These are phyloP conservation scores for Puccinia horiana DNA, from an alignment of 1,284 basidiomycete genomes.

Conservation along the genomic window DNA sequence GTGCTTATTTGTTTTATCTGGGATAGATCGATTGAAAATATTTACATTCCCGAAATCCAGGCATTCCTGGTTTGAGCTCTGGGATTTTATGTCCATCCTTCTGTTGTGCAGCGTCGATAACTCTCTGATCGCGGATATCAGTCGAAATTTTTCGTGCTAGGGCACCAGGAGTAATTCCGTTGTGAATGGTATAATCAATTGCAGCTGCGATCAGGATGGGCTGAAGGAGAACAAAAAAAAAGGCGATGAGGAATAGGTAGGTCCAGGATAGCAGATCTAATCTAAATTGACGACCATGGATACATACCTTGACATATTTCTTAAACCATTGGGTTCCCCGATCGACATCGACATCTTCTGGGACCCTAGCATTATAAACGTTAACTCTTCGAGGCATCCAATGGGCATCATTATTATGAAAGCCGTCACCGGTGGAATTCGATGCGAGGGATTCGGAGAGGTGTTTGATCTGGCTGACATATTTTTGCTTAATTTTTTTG, in stretches of 20 bases:
- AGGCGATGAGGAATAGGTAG: background rate
- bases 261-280: background rate
- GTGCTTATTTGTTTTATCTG: background rate
- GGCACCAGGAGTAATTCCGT: slow-evolving; percentile 57
- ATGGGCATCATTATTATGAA: slow-evolving; percentile 45
- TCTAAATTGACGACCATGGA: background rate
- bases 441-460: slow-evolving; percentile 55
- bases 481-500: slow-evolving; percentile 55
- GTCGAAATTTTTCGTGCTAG: slow-evolving; percentile 56
- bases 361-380: slow-evolving; percentile 57
- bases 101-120: slow-evolving; percentile 56
- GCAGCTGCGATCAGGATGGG: slow-evolving; percentile 58
- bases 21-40: background rate
- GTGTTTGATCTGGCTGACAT: slow-evolving; percentile 56
- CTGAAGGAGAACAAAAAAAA: slow-evolving; percentile 4
- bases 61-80: slow-evolving; percentile 54
- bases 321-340: slow-evolving; percentile 56
- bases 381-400: slow-evolving; percentile 56
- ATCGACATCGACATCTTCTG: slow-evolving; percentile 59
- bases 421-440: background rate
- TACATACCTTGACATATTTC: slow-evolving; percentile 56
- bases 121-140: slow-evolving; percentile 56
- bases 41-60: slow-evolving; percentile 44
- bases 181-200: slow-evolving; percentile 57
- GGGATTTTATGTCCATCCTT: slow-evolving; percentile 53